phyloP scores from a whole-genome alignment of 306 rosid genomes.

The Cucurbita ficifolia region DNA sequence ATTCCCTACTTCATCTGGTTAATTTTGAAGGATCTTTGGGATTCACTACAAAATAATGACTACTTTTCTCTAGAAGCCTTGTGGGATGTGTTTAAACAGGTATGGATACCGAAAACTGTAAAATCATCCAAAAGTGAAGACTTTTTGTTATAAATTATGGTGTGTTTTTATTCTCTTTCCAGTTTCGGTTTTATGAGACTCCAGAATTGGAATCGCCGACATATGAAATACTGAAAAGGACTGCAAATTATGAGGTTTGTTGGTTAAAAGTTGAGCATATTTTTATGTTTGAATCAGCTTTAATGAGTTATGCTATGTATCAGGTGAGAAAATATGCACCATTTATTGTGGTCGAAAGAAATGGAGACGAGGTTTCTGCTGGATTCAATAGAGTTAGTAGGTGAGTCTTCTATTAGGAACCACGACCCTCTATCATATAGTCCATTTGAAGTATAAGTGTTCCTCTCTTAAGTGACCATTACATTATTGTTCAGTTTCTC shows the following conservation, averaged over 20 bases:
- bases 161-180: conserved; percentile 5
- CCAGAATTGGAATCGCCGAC: conserved; percentile 81
- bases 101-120: conserved; percentile 1
- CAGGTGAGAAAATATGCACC: conserved; percentile 72
- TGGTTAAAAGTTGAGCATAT: too few species aligned
- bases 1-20: not conserved
- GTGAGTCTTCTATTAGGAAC: conserved; percentile 15
- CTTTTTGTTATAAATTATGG: not conserved
- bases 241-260: conserved; percentile 63
- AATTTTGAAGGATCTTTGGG: conserved; percentile 65
- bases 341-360: conserved; percentile 52
- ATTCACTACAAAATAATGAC: conserved; percentile 62
- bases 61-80: conserved; percentile 77
- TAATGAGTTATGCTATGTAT: not conserved
- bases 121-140: not conserved
- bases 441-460: too few species aligned
- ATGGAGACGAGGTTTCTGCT: conserved; percentile 53
- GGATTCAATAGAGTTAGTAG: conserved; percentile 67
- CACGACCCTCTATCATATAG: too few species aligned
- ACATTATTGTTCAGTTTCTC: conserved; percentile 42
- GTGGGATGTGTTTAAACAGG: conserved; percentile 72
- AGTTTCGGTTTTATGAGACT: conserved; percentile 74
- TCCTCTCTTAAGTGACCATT: not conserved
- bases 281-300: too few species aligned
- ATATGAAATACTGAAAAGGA: conserved; percentile 52